Evolutionary conservation across 2,329 filamentous ascomycete genomes (phyloP).

Genomic region (Metarhizium album): DNA sequence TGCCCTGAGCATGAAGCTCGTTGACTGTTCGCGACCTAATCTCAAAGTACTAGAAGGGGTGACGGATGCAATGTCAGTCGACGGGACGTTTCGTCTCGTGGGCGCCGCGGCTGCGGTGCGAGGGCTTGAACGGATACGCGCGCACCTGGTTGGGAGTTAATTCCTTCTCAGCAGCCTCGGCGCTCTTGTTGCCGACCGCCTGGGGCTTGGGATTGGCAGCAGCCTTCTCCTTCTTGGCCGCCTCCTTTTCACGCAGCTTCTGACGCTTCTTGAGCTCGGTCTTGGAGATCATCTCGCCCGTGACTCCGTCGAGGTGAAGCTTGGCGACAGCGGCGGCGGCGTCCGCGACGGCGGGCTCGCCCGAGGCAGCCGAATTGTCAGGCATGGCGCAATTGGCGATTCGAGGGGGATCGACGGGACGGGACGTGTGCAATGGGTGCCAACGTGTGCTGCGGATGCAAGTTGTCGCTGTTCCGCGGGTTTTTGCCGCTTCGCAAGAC

Average conservation of each 20-base stretch:
- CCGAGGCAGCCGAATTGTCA: slow-evolving; percentile 20
- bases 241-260: slow-evolving; percentile 81
- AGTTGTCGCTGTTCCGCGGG: not conserved
- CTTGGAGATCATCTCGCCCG: slow-evolving; percentile 80
- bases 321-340: slow-evolving; percentile 52
- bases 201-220: slow-evolving; percentile 59
- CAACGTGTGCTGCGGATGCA: not conserved
- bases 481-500: not conserved
- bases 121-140: not conserved
- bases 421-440: too few species aligned
- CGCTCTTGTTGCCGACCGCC: slow-evolving; percentile 36
- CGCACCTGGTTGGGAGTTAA: slow-evolving; percentile 42
- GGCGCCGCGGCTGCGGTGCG: too few species aligned
- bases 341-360: slow-evolving; percentile 33
- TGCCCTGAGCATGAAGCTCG: slow-evolving; percentile 29
- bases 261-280: slow-evolving; percentile 87
- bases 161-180: slow-evolving; percentile 53
- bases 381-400: slow-evolving; percentile 16
- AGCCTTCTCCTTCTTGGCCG: slow-evolving; percentile 80
- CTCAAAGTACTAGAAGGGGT: slow-evolving; percentile 64
- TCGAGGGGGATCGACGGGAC: not conserved
- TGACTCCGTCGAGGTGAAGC: slow-evolving; percentile 82
- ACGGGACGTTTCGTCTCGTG: not conserved
- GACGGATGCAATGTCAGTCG: slow-evolving; percentile 1
- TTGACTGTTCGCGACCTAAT: slow-evolving; percentile 73